phyloP scores from a whole-genome alignment of 108 stramenopile genomes.

The Cyclotella cryptica region DNA sequence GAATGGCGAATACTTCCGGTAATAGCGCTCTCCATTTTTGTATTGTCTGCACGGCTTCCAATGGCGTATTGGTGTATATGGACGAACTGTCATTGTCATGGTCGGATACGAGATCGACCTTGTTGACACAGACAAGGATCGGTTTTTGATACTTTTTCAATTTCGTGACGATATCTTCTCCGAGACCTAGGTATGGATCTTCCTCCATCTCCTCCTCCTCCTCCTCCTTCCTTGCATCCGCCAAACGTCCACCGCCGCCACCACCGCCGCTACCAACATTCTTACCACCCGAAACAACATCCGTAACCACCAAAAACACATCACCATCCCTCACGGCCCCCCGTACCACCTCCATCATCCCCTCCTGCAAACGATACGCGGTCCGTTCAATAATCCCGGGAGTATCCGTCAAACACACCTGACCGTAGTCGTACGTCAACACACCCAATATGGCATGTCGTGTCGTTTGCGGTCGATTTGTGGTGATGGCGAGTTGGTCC shows the following conservation, averaged over 20 bases:
- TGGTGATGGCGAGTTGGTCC: constrained; percentile 82
- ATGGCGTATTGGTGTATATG: constrained; percentile 31
- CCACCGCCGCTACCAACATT: constrained; percentile 54
- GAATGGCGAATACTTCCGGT: constrained; percentile 79
- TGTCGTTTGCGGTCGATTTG: constrained; percentile 90
- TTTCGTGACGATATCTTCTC: constrained; percentile 60
- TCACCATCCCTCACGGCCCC: constrained; percentile 78
- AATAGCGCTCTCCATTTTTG: constrained; percentile 73
- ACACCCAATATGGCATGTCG: constrained; percentile 90
- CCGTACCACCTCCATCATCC: constrained; percentile 90
- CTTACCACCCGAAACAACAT: constrained; percentile 76
- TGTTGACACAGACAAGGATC: constrained; percentile 89
- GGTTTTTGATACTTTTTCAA: constrained; percentile 58
- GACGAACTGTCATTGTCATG: constrained; percentile 18
- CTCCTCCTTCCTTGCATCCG: too few relatives aligned
- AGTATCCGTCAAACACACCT: constrained; percentile 90
- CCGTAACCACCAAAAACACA: constrained; percentile 82
- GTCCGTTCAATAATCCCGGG: constrained; percentile 88
- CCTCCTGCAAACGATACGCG: constrained; percentile 85
- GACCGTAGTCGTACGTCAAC: constrained; percentile 67
- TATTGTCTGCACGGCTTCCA: constrained; percentile 55
- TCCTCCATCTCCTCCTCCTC: constrained; percentile 5
- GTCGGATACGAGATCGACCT: constrained; percentile 76
- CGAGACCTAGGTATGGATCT: constrained; percentile 28
- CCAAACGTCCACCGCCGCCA: too few relatives aligned